Evolutionary conservation across 805 yeast genomes (phyloP).

Genomic region (Candida boidinii): DNA sequence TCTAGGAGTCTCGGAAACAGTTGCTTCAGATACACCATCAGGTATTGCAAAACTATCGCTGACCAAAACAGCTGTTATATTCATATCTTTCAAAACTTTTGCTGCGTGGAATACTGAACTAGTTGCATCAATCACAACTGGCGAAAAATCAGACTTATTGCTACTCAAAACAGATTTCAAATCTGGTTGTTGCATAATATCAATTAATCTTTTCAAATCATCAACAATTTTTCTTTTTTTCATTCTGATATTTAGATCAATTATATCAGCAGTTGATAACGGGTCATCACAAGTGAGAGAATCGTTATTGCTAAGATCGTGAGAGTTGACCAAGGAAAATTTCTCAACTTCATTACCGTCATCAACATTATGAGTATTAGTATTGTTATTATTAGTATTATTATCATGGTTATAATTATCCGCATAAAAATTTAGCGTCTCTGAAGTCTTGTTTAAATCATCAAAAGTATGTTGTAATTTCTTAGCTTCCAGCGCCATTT

Average conservation of each 20-base stretch:
- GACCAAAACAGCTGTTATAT: slow-evolving; percentile 32
- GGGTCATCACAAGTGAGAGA: background rate
- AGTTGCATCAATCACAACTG: slow-evolving; percentile 28
- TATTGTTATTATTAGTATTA: slow-evolving; percentile 2
- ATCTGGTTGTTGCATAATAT: slow-evolving; percentile 33
- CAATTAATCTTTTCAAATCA: slow-evolving; percentile 29
- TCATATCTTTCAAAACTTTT: slow-evolving; percentile 26
- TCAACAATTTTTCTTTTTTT: slow-evolving; percentile 19
- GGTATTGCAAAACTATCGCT: no score
- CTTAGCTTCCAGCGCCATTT: slow-evolving; percentile 29
- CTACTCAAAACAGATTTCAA: slow-evolving; percentile 21
- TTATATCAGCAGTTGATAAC: slow-evolving; percentile 11
- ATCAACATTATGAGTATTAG: slow-evolving; percentile 1
- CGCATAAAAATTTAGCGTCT: no score
- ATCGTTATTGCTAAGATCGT: background rate
- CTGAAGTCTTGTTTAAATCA: slow-evolving; percentile 15
- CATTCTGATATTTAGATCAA: slow-evolving; percentile 17
- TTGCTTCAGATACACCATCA: slow-evolving; percentile 14
- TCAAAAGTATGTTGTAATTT: slow-evolving; percentile 23
- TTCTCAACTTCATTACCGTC: slow-evolving; percentile 11
- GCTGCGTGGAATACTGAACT: slow-evolving; percentile 31
- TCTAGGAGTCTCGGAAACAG: slow-evolving; percentile 5
- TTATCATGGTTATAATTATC: background rate
- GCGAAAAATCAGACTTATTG: slow-evolving; percentile 18
- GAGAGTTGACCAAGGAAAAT: slow-evolving; percentile 10